These are phyloP conservation scores for Alopecurus myosuroides DNA, from an alignment of 176 grass and related monocot species.

Conservation along the genomic window DNA sequence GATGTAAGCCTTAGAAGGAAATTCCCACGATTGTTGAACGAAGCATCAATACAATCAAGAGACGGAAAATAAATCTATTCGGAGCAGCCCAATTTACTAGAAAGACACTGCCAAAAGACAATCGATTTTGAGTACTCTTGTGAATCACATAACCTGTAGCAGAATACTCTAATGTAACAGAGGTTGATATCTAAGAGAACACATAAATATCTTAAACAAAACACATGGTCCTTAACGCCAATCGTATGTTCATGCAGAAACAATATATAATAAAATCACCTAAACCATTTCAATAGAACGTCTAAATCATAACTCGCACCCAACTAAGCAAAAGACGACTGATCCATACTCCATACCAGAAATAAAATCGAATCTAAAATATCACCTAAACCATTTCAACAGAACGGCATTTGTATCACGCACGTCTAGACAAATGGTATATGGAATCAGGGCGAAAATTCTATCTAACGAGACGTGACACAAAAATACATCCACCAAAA, in stretches of 20 bases:
- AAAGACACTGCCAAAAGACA: background rate
- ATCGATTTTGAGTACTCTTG: too few species aligned
- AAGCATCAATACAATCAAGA: background rate
- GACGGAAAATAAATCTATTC: background rate
- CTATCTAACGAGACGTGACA: background rate
- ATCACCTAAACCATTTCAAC: background rate
- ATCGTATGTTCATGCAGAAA: background rate
- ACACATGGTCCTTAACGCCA: background rate
- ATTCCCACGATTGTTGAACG: background rate
- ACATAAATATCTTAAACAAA: background rate
- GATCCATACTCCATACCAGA: background rate
- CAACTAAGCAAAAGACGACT: background rate
- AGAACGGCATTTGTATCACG: background rate
- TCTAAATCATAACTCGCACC: background rate
- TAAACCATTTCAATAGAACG: too few species aligned
- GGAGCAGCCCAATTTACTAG: background rate
- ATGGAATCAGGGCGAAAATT: background rate
- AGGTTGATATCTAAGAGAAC: background rate
- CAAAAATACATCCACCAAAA: background rate
- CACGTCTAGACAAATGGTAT: background rate
- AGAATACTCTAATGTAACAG: background rate
- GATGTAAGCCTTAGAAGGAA: background rate
- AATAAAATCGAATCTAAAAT: background rate
- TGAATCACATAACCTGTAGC: background rate
- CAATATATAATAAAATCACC: too few species aligned